A percentile compares a stretch with the other conserved stretches of the same genome.
These are phyloP conservation scores for Scheffersomyces illinoinensis DNA, from an alignment of 1,139 yeast genomes.

Conservation along the genomic window DNA sequence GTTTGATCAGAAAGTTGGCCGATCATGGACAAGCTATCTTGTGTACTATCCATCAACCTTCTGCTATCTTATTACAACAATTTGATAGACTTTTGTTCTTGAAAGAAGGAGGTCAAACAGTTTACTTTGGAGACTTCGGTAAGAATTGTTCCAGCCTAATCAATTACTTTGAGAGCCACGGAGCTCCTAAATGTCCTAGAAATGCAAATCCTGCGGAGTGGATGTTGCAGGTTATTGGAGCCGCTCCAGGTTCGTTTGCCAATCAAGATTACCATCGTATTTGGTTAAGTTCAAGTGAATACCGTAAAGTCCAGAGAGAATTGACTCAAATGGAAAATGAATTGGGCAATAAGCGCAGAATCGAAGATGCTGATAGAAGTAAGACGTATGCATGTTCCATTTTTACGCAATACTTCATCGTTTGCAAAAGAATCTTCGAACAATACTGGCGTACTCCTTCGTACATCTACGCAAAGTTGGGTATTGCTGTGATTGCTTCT, in stretches of 20 bases:
- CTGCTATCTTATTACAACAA: conserved; percentile 12
- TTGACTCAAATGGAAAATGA: conserved; percentile 15
- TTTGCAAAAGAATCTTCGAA: conserved; percentile 14
- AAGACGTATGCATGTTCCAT: conserved; percentile 15
- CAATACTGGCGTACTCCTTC: conserved; percentile 20
- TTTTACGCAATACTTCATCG: conserved; percentile 13
- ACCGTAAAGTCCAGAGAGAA: conserved; percentile 12
- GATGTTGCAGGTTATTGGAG: conserved; percentile 17
- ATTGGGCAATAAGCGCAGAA: conserved; percentile 12
- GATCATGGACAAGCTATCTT: conserved; percentile 15
- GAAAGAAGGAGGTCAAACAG: conserved; percentile 12
- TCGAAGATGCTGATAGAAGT: conserved; percentile 9
- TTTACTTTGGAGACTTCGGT: conserved; percentile 10
- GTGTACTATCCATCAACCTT: conserved; percentile 16
- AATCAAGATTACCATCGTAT: conserved; percentile 18
- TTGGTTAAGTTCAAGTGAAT: conserved; percentile 17
- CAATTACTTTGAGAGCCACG: conserved; percentile 11
- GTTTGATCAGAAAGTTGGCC: conserved; percentile 13
- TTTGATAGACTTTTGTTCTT: conserved; percentile 14
- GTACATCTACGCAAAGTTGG: conserved; percentile 17
- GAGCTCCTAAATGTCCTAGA: conserved; percentile 19
- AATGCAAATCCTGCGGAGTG: conserved; percentile 22
- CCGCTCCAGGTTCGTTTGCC: conserved; percentile 21
- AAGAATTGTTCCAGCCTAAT: conserved; percentile 12
- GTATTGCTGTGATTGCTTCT: conserved; percentile 15